Evolutionary conservation across 2,329 filamentous ascomycete species (phyloP), one percentile per base, ranked within the genome.

Genomic region (Helicocarpus griseus): DNA sequence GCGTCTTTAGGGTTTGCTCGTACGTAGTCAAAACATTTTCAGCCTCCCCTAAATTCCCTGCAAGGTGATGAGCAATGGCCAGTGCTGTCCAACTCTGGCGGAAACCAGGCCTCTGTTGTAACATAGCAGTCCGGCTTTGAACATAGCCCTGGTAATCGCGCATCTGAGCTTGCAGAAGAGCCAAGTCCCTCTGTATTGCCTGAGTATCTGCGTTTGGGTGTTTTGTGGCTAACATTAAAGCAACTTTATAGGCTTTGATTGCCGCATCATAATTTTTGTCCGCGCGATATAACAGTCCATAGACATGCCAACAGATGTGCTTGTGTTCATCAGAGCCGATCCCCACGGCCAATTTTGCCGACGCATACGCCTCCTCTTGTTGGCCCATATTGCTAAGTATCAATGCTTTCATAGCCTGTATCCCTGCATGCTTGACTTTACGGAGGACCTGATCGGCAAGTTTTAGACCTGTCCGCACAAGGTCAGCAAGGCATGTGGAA

Each of bases 271-370:
- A 97, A 72, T 98, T 97, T 78, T 97, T 97, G 65, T 87, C 86
- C 46, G 88, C 85, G 48, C 91, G 85, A 73, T 95, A 97, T 48
- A 98, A 79, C 60, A 98, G 73, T 29, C 94, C 93, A 69, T 97
- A 98, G 55, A 98, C 93, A 71, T 98, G 94, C 93, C 93, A 98
- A 77, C 90, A 97, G 63, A 98, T 90, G 72, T 97, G 91, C 63
- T n/a, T n/a, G n/a, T n/a, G n/a, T n/a, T n/a, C 90, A 96, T 75
- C 94, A 96, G 90, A 98, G 97, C 69, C 97, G 90, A 63, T 90
- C 89, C 59, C 86, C 89, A 98, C 77, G 31, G 94, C 93, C 58
- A 89, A 81, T 73, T 96, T 98, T 64, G 87, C 91, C 54, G 98
- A 78, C 43, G 84, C 81, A 68, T 98, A 98, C 0, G 94, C 94